Percentiles rank a stretch among this genome's conserved stretches.
These are phyloP conservation scores for Hirsutella minnesotensis DNA, from an alignment of 2,329 filamentous ascomycete genomes.

Conservation along the genomic window DNA sequence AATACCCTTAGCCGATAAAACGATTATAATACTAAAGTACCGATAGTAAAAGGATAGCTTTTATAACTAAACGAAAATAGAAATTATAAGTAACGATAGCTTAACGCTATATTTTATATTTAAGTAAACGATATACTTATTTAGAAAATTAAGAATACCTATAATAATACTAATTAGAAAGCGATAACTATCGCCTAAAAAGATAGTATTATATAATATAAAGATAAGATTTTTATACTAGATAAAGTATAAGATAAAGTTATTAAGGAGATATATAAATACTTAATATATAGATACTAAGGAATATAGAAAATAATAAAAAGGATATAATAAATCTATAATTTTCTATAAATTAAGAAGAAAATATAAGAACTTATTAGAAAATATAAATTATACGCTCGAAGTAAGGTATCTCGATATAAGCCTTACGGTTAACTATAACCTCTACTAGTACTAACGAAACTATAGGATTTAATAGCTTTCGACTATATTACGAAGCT, in stretches of 20 bases:
- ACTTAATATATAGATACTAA: background rate
- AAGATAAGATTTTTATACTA: background rate
- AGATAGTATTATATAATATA: background rate
- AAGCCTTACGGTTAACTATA: background rate
- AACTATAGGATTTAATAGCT: background rate
- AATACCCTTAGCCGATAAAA: background rate
- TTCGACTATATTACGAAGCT: background rate
- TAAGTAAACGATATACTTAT: background rate
- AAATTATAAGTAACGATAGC: background rate
- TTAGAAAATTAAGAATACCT: background rate
- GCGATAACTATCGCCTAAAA: background rate
- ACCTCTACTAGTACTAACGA: background rate
- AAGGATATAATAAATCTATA: background rate
- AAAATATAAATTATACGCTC: background rate
- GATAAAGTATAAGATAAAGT: background rate
- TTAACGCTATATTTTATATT: background rate
- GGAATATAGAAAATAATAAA: background rate
- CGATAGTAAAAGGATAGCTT: background rate
- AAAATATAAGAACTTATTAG: background rate
- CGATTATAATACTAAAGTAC: background rate
- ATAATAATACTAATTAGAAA: background rate
- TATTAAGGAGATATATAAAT: background rate
- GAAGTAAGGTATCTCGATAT: background rate
- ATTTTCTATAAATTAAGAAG: constrained; percentile 1
- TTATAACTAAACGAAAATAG: background rate